Conservation (phyloP, 495 filamentous ascomycete genomes). For the Aspergillus biplanus region DNA sequence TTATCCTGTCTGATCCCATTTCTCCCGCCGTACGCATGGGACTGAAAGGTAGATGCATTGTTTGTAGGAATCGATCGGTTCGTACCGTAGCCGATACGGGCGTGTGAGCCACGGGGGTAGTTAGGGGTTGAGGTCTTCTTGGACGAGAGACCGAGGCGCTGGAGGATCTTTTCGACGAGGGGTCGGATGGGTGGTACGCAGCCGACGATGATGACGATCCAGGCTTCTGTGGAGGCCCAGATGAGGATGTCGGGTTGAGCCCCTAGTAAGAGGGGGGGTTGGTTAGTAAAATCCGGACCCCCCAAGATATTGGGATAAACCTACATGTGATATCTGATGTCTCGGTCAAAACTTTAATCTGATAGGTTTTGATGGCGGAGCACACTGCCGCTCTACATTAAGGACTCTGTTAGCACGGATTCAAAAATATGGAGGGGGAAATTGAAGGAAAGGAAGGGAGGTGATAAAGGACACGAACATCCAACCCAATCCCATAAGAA, state of each 20-base stretch:
- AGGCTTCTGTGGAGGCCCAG: slow-evolving; percentile 33
- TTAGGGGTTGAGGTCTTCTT: slow-evolving; percentile 18
- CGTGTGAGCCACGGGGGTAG: neutral
- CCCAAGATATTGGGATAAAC: neutral
- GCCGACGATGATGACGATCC: slow-evolving; percentile 35
- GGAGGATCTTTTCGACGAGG: slow-evolving; percentile 24
- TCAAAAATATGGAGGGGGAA: neutral
- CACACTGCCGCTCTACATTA: slow-evolving; percentile 26
- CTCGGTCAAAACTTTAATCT: slow-evolving; percentile 26
- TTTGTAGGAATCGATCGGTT: neutral
- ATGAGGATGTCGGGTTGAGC: slow-evolving; percentile 30
- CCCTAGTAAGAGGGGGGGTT: neutral
- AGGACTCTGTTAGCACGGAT: neutral
- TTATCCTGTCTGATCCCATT: neutral
- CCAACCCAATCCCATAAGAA: slow-evolving; percentile 44
- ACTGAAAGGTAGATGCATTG: neutral
- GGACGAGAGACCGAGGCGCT: slow-evolving; percentile 15
- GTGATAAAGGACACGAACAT: slow-evolving; percentile 33
- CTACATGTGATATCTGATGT: slow-evolving; percentile 27
- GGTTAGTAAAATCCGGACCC: neutral
- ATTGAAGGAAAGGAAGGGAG: neutral
- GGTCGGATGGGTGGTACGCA: slow-evolving; percentile 33
- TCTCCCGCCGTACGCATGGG: neutral
- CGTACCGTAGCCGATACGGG: neutral
- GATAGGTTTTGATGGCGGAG: slow-evolving; percentile 30